These are phyloP conservation scores for Candida koratica DNA, from an alignment of 805 yeast genomes.

Conservation along the genomic window DNA sequence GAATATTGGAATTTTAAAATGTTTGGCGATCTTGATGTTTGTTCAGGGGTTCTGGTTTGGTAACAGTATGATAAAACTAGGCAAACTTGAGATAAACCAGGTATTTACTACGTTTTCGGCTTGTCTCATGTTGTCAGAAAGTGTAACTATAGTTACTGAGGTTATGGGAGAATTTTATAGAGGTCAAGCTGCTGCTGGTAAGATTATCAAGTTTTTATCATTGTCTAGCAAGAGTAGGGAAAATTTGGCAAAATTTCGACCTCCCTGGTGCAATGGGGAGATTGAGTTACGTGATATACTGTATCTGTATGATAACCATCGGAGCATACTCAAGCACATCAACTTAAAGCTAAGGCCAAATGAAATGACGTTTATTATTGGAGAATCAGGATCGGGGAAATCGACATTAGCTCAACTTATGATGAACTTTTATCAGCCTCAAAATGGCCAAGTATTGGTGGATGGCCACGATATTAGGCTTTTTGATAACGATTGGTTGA, in stretches of 20 bases:
- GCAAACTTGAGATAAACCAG: conserved; percentile 51
- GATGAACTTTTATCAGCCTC: conserved; percentile 51
- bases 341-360: conserved; percentile 35
- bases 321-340: conserved; percentile 46
- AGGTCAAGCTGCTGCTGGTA: conserved; percentile 64
- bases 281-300: conserved; percentile 53
- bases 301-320: conserved; percentile 63
- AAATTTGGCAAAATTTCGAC: conserved; percentile 11
- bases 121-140: conserved; percentile 67
- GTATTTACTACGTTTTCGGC: conserved; percentile 82
- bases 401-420: conserved; percentile 72
- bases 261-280: conserved; percentile 36
- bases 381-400: conserved; percentile 91
- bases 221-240: not conserved
- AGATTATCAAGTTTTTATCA: conserved; percentile 26
- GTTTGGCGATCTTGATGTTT: conserved; percentile 67
- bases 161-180: conserved; percentile 62
- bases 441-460: conserved; percentile 54
- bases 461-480: conserved; percentile 48
- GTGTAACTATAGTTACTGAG: conserved; percentile 51
- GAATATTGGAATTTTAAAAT: conserved; percentile 55
- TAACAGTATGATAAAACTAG: conserved; percentile 52
- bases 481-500: conserved; percentile 50
- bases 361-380: conserved; percentile 62
- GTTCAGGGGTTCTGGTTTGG: conserved; percentile 96